A percentile compares a stretch with the other conserved stretches of the same genome.
Evolutionary conservation across 2,329 filamentous ascomycete species (phyloP).

Genomic region (Trichoderma afroharzianum): DNA sequence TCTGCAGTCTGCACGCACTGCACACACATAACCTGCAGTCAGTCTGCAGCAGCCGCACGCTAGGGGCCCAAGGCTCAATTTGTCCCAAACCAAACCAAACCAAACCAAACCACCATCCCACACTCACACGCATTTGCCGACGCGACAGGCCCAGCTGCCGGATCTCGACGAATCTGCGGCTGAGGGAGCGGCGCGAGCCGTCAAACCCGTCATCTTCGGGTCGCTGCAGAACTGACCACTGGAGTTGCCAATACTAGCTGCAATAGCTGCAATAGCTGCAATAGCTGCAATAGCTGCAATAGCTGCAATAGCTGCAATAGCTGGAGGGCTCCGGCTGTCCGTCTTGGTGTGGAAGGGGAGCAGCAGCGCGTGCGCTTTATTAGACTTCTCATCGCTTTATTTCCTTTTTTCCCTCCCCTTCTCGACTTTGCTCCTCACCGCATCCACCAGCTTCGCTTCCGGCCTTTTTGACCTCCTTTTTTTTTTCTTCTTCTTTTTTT

Average conservation of each 20-base stretch:
- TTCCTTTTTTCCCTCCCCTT: background rate
- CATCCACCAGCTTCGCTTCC: slow-evolving; percentile 1
- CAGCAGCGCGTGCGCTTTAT: background rate
- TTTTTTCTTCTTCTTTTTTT: background rate
- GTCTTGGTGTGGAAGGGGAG: background rate
- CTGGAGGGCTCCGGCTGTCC: background rate
- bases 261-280: background rate
- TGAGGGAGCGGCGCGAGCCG: slow-evolving; percentile 4
- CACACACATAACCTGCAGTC: background rate
- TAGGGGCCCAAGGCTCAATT: background rate
- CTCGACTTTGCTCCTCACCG: background rate
- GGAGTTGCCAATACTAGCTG: background rate
- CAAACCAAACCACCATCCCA: background rate
- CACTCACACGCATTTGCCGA: background rate
- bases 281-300: background rate
- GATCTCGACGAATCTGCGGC: slow-evolving; percentile 9
- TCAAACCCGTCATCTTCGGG: background rate
- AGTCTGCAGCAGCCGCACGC: background rate
- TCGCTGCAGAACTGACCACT: background rate
- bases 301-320: background rate
- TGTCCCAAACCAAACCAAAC: background rate
- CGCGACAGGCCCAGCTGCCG: background rate
- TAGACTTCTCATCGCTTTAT: background rate
- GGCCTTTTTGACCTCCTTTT: background rate
- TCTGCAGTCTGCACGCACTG: background rate